Percentiles rank a stretch among this genome's conserved stretches.
Evolutionary conservation across 805 yeast species (phyloP).

Genomic region (Yamadazyma ubonensis): DNA sequence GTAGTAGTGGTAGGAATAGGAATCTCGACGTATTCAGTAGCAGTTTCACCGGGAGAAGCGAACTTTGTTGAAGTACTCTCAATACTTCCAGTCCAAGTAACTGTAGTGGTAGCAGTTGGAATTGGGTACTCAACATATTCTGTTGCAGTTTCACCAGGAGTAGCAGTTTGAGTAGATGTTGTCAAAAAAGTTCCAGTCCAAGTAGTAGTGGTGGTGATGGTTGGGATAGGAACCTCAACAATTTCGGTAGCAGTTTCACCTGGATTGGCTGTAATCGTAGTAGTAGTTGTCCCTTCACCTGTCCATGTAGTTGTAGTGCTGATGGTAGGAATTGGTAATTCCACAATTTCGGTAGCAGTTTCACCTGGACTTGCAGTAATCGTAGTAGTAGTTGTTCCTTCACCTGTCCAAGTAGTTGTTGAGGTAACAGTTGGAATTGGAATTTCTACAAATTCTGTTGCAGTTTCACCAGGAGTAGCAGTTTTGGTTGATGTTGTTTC

Average conservation of each 20-base stretch:
- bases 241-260: constrained; percentile 14
- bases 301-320: constrained; percentile 8
- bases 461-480: no score
- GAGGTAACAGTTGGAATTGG: constrained; percentile 18
- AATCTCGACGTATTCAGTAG: neutral
- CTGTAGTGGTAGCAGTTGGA: no score
- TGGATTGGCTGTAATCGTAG: constrained; percentile 9
- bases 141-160: neutral
- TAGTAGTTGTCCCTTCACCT: constrained; percentile 9
- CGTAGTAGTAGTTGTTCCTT: constrained; percentile 16
- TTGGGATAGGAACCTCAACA: constrained; percentile 19
- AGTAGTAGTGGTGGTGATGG: constrained; percentile 18
- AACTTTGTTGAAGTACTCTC: neutral
- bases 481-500: no score
- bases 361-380: constrained; percentile 18
- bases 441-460: no score
- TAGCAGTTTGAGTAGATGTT: no score
- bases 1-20: constrained; percentile 1
- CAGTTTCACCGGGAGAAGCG: neutral
- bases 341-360: constrained; percentile 21
- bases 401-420: constrained; percentile 17
- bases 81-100: no score
- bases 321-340: constrained; percentile 12
- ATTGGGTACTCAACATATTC: no score
- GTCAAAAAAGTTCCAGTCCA: no score